Conservation (phyloP, 805 yeast species). For the Ogataea thermomethanolica region DNA sequence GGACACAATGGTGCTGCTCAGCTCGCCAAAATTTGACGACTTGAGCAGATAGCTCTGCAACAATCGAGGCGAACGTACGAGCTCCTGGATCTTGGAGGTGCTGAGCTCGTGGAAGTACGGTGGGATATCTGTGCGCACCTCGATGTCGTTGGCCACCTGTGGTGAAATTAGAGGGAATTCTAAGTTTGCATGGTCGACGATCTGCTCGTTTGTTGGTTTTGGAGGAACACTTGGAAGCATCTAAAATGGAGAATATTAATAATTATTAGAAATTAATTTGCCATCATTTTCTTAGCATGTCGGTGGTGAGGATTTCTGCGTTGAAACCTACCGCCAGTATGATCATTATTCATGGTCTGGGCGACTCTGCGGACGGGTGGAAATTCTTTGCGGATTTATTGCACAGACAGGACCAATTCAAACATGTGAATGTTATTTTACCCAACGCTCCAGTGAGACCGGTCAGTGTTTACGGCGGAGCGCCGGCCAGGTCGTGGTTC, state of each 20-base stretch:
- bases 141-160: constrained; percentile 9
- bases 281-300: constrained; percentile 6
- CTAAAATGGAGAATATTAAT: too few relatives aligned
- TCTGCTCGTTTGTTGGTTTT: constrained; percentile 8
- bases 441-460: constrained; percentile 85
- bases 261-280: constrained; percentile 1
- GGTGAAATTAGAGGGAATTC: constrained; percentile 26
- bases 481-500: constrained; percentile 81
- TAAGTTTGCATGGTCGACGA: constrained; percentile 17
- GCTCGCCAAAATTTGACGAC: constrained; percentile 11
- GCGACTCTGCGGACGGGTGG: constrained; percentile 93
- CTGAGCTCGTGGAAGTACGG: constrained; percentile 24
- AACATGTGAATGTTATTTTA: constrained; percentile 68
- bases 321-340: constrained; percentile 56
- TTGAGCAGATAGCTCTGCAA: constrained; percentile 20
- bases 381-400: constrained; percentile 69
- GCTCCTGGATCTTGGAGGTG: constrained; percentile 20
- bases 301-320: constrained; percentile 39
- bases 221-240: constrained; percentile 8
- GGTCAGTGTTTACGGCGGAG: constrained; percentile 65
- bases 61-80: constrained; percentile 16
- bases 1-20: constrained; percentile 22
- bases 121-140: constrained; percentile 16
- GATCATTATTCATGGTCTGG: constrained; percentile 84
- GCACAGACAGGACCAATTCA: constrained; percentile 41